These are phyloP conservation scores for grape (Vitis vinifera) DNA, from an alignment of 164 flowering plant species.

Conservation along the genomic window DNA sequence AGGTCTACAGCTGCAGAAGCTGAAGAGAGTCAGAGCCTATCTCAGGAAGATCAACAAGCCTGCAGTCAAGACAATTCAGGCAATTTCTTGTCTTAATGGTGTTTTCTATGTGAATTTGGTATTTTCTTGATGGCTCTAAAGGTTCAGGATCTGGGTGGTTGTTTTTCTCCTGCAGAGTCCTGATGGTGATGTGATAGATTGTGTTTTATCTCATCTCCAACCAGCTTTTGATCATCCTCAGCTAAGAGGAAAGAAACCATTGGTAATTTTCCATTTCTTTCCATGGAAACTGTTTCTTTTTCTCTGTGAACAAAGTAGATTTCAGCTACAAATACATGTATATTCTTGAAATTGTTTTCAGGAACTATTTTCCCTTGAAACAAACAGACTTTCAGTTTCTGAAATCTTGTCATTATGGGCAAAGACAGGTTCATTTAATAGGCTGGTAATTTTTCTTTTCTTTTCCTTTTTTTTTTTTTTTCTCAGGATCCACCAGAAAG, in stretches of 20 bases:
- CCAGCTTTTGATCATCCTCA: slow-evolving; percentile 98
- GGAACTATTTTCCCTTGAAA: neutral
- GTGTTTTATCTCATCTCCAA: slow-evolving; percentile 82
- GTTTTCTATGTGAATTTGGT: neutral
- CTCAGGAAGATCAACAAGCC: slow-evolving; percentile 68
- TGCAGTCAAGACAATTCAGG: slow-evolving; percentile 65
- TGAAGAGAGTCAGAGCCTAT: slow-evolving; percentile 36
- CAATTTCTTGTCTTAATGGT: slow-evolving; percentile 14
- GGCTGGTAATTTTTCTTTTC: neutral
- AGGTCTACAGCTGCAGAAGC: slow-evolving; percentile 27
- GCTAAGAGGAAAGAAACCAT: slow-evolving; percentile 74
- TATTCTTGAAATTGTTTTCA: neutral
- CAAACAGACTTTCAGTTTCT: neutral
- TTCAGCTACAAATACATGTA: no score
- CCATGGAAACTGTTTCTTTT: neutral
- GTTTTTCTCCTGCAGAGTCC: slow-evolving; percentile 63
- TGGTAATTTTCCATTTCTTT: slow-evolving; percentile 42
- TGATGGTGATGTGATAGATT: slow-evolving; percentile 94
- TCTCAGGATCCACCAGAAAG: slow-evolving; percentile 74
- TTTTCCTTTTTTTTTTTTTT: neutral
- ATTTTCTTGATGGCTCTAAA: slow-evolving; percentile 7
- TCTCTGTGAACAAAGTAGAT: no score
- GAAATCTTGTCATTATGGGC: neutral
- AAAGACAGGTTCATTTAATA: neutral
- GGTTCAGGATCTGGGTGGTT: slow-evolving; percentile 18